These are phyloP conservation scores for Lactifluus echinatus DNA, from an alignment of 768 basidiomycete genomes.

Conservation along the genomic window DNA sequence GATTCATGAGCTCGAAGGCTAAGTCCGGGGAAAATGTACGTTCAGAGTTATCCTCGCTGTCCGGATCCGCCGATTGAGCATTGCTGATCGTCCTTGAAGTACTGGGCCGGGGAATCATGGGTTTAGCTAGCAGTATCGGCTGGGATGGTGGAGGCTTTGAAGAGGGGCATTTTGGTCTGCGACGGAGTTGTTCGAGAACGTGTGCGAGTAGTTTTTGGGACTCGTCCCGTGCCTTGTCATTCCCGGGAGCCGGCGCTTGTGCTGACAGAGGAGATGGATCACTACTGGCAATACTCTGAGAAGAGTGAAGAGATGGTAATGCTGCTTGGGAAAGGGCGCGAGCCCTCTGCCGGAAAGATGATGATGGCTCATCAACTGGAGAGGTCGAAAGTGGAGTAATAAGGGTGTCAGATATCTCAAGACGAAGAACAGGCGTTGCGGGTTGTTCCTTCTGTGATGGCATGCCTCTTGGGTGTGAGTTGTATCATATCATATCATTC, in stretches of 20 bases:
- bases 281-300: slow-evolving; percentile 22
- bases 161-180: slow-evolving; percentile 43
- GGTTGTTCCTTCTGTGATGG: not conserved
- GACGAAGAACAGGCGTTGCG: slow-evolving; percentile 12
- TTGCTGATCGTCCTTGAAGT: slow-evolving; percentile 2
- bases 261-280: slow-evolving; percentile 22
- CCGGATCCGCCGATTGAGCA: slow-evolving; percentile 16
- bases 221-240: slow-evolving; percentile 44
- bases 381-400: not conserved
- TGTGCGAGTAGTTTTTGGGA: slow-evolving; percentile 62
- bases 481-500: not conserved
- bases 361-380: not conserved
- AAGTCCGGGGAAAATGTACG: slow-evolving; percentile 52
- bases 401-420: slow-evolving; percentile 12
- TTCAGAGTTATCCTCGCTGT: slow-evolving; percentile 40
- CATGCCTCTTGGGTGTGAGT: not conserved
- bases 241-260: slow-evolving; percentile 23
- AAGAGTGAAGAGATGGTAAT: slow-evolving; percentile 26
- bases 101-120: not conserved
- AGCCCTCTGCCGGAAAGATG: slow-evolving; percentile 20
- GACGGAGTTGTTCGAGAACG: slow-evolving; percentile 53
- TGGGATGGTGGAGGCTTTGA: not conserved
- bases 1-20: slow-evolving; percentile 54
- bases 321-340: slow-evolving; percentile 23
- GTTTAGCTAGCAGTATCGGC: not conserved